These are phyloP conservation scores for Dovyalis caffra DNA, from an alignment of 345 rosid genomes.

Conservation along the genomic window DNA sequence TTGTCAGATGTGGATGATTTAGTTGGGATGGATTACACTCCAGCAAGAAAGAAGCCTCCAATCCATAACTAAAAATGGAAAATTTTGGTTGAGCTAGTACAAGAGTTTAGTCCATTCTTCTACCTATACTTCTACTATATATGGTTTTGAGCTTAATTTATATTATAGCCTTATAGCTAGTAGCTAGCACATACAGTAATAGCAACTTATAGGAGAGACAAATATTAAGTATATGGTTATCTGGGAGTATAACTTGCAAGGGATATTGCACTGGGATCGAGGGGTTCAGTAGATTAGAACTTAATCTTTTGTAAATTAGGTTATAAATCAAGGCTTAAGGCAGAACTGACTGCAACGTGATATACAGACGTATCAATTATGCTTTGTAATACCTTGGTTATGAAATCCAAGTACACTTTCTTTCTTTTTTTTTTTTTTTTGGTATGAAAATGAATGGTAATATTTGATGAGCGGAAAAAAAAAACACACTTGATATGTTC, in stretches of 20 bases:
- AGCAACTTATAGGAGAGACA: no score
- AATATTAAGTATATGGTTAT: no score
- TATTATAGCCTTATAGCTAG: background rate
- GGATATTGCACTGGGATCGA: background rate
- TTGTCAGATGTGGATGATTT: slow-evolving; percentile 31
- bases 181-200: background rate
- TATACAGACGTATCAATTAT: background rate
- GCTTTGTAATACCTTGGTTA: background rate
- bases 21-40: slow-evolving; percentile 51
- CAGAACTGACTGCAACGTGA: background rate
- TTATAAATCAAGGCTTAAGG: background rate
- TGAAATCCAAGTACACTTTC: background rate
- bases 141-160: background rate
- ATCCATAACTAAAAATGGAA: slow-evolving; percentile 46
- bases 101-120: background rate
- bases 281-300: background rate
- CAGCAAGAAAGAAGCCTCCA: slow-evolving; percentile 60
- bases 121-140: background rate
- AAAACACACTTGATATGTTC: no score
- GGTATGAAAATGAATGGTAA: no score
- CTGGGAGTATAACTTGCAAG: background rate
- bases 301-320: background rate
- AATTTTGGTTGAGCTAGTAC: slow-evolving; percentile 3
- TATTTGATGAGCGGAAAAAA: no score
- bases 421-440: no score